Conservation (phyloP, 2,329 filamentous ascomycete genomes). For the Zymoseptoria brevis region DNA sequence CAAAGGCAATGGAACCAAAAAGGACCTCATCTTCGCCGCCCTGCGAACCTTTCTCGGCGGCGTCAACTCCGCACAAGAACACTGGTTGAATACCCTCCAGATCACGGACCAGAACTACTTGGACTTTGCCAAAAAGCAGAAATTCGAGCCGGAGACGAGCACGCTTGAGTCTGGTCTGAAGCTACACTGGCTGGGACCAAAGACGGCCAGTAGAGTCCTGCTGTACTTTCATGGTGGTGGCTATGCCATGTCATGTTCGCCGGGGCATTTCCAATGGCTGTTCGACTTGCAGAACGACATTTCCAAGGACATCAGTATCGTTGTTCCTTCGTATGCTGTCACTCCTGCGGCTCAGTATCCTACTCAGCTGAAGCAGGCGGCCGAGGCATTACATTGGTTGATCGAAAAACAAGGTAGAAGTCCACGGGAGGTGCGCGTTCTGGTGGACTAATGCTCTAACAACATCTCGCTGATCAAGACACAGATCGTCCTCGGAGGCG, state of each 20-base stretch:
- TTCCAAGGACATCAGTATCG: slow-evolving; percentile 33
- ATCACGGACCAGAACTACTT: slow-evolving; percentile 31
- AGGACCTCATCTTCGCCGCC: slow-evolving; percentile 22
- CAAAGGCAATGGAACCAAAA: slow-evolving; percentile 18
- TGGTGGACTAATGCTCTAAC: not conserved
- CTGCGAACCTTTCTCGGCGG: slow-evolving; percentile 18
- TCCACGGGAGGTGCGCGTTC: slow-evolving; percentile 11
- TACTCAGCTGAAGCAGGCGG: slow-evolving; percentile 41
- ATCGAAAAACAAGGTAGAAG: slow-evolving; percentile 30
- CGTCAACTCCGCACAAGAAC: slow-evolving; percentile 29
- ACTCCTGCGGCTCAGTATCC: slow-evolving; percentile 36
- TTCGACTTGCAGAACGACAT: slow-evolving; percentile 38
- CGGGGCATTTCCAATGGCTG: slow-evolving; percentile 45
- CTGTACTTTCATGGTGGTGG: slow-evolving; percentile 49
- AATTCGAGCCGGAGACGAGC: slow-evolving; percentile 33
- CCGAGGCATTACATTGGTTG: slow-evolving; percentile 38
- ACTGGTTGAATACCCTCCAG: slow-evolving; percentile 23
- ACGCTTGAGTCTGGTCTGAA: slow-evolving; percentile 38
- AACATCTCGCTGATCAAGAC: slow-evolving; percentile 1
- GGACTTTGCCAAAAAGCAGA: slow-evolving; percentile 28
- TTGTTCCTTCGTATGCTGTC: slow-evolving; percentile 51
- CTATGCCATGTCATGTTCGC: slow-evolving; percentile 42
- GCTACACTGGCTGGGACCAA: slow-evolving; percentile 41
- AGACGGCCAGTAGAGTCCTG: slow-evolving; percentile 33
- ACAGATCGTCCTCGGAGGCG: slow-evolving; percentile 42